These are phyloP conservation scores for Clavispora phyllophila DNA, from an alignment of 805 yeast species.

Conservation along the genomic window DNA sequence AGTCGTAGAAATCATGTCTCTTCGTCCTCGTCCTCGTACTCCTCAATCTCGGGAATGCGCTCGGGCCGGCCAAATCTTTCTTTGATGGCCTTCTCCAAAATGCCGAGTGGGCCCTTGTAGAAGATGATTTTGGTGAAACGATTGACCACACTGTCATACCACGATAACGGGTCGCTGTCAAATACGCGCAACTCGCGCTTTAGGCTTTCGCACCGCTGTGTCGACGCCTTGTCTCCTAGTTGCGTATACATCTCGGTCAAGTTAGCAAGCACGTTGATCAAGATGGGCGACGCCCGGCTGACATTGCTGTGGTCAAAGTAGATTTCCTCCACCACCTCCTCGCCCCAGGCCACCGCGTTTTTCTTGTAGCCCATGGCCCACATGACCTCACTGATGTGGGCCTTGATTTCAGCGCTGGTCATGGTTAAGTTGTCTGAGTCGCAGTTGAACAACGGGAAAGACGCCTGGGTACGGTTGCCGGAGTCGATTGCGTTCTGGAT, in stretches of 20 bases:
- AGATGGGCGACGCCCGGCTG: conserved; percentile 24
- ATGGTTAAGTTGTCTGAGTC: conserved; percentile 23
- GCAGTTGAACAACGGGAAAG: conserved; percentile 35
- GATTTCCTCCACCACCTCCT: conserved; percentile 35
- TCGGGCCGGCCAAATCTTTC: conserved; percentile 36
- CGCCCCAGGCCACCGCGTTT: conserved; percentile 38
- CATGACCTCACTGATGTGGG: conserved; percentile 37
- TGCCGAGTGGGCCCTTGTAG: conserved; percentile 38
- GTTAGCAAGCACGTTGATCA: conserved; percentile 27
- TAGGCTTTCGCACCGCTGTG: conserved; percentile 25
- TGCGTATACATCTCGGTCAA: conserved; percentile 28
- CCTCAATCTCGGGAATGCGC: conserved; percentile 33
- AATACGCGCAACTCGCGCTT: conserved; percentile 20
- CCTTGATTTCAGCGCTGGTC: conserved; percentile 27
- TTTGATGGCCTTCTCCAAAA: conserved; percentile 33
- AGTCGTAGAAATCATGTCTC: conserved; percentile 13
- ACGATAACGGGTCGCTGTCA: conserved; percentile 21
- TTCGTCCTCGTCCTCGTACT: conserved; percentile 37
- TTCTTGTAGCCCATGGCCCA: conserved; percentile 37
- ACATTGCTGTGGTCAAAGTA: conserved; percentile 26
- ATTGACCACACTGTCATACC: conserved; percentile 32
- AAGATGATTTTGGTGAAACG: conserved; percentile 36
- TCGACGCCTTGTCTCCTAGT: conserved; percentile 19
- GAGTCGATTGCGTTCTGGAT: conserved; percentile 16
- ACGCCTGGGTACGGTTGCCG: conserved; percentile 20